Evolutionary conservation across 2,329 filamentous ascomycete genomes (phyloP).

Genomic region (Cladosporium sp.): DNA sequence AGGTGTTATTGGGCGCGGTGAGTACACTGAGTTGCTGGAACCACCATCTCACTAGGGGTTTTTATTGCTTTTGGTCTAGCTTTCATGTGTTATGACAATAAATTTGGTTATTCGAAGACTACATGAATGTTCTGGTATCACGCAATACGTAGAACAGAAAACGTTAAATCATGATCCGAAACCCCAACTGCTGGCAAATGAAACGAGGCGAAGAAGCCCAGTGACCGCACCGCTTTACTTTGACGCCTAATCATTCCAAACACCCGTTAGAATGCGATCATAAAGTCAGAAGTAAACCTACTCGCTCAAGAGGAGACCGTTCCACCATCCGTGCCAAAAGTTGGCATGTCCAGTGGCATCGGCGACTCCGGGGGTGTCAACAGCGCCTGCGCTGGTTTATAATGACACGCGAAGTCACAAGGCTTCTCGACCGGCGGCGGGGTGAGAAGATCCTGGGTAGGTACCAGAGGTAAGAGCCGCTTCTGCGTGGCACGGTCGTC

Average conservation of each 20-base stretch:
- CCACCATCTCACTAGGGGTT: neutral
- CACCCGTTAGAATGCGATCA: no score
- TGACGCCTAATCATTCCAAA: no score
- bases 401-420: slow-evolving; percentile 24
- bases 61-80: neutral
- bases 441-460: neutral
- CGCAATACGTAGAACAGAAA: no score
- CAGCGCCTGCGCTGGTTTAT: slow-evolving; percentile 15
- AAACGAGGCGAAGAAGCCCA: no score
- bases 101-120: no score
- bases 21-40: slow-evolving; percentile 12
- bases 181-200: no score
- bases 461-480: neutral
- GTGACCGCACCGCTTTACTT: no score
- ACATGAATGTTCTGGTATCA: no score
- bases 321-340: neutral
- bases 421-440: slow-evolving; percentile 16
- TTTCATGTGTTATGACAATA: no score
- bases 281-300: no score
- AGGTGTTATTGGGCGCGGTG: slow-evolving; percentile 27
- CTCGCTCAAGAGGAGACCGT: no score
- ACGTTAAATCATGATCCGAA: no score
- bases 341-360: slow-evolving; percentile 3
- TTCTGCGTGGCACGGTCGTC: neutral
- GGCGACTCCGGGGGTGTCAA: slow-evolving; percentile 20